Conservation (phyloP, 805 yeast species). For the Ogataea paradorogensis region DNA sequence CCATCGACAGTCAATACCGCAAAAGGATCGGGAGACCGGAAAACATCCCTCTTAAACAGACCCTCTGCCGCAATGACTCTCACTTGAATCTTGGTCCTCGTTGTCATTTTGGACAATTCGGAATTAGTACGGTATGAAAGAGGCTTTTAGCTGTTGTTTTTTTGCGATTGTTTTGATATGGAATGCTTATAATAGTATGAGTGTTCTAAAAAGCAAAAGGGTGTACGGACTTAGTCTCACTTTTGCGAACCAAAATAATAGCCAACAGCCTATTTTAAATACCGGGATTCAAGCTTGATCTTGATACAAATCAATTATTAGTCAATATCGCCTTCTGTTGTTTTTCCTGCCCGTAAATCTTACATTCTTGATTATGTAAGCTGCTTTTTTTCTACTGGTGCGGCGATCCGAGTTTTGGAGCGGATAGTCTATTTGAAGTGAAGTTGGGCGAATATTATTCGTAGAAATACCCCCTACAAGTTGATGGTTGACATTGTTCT, state of each 20-base stretch:
- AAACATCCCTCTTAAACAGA: slow-evolving; percentile 90
- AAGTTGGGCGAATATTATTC: too few relatives aligned
- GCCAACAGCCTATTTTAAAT: neutral
- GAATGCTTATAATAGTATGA: neutral
- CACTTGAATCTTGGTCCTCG: slow-evolving; percentile 47
- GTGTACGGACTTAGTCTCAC: neutral
- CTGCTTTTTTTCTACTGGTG: neutral
- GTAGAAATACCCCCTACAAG: too few relatives aligned
- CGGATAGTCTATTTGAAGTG: too few relatives aligned
- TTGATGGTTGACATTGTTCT: too few relatives aligned
- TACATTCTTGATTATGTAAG: neutral
- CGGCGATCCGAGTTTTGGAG: neutral
- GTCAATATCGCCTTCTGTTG: slow-evolving; percentile 9
- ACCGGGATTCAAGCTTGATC: neutral
- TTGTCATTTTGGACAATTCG: slow-evolving; percentile 9
- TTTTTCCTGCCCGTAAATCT: slow-evolving; percentile 1
- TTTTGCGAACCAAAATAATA: neutral
- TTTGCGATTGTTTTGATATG: slow-evolving; percentile 1
- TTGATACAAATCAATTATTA: slow-evolving; percentile 7
- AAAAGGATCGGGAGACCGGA: slow-evolving; percentile 96
- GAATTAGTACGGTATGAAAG: neutral
- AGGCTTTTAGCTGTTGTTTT: slow-evolving; percentile 1
- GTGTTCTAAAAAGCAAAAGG: neutral
- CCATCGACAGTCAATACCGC: slow-evolving; percentile 98
- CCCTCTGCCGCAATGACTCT: slow-evolving; percentile 95